Evolutionary conservation across 2,329 filamentous ascomycete species (phyloP), one percentile per base, ranked within the genome.

Genomic region (Trichoderma sp.): DNA sequence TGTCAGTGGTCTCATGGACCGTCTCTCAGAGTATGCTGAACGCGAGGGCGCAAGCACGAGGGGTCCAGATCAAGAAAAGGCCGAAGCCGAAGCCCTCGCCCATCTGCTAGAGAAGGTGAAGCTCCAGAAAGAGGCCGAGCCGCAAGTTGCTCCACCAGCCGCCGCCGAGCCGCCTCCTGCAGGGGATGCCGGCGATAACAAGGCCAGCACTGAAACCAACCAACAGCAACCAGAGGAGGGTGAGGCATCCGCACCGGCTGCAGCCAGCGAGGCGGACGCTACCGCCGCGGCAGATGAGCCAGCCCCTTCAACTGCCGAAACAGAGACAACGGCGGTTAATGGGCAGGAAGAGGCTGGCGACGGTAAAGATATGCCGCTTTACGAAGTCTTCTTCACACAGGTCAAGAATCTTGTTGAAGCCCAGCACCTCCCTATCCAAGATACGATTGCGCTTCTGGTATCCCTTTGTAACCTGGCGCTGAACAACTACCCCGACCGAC

Each of bases 301-400:
- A 13, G 73, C 80, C 53, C 27, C 66, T 6, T 50, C 48, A 50
- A 37, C 19, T 22, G 37, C 67, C 5, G 67, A 68, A 22, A 79
- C 84, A 13, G 82, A 84, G 5, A 82, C 78, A 2, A 83, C 83
- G 0, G 81, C 81, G 1, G 81, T 82, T 48, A 84, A 88, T 60
- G 83, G 81, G 29, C 77, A 81, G 5, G 79, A 80, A 10, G 70
- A 72, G 52, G 17, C 13, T 13, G 10, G 19, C 4, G 75, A 74
- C 15, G 86, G 89, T 63, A 64, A 64, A 29, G 90, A 93, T 74
- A 89, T 97, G 68, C 94, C 92, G 79, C 87, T 99, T 27, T 98
- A 98, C 78, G 94, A 98, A 79, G 92, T 98, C 69, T 99, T 98
- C 84, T 97, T 98, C 76, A 90, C 93, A 61, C 95, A 98, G 79